Evolutionary conservation across 176 grass and related monocot species (phyloP).

Genomic region (Phragmites australis): DNA sequence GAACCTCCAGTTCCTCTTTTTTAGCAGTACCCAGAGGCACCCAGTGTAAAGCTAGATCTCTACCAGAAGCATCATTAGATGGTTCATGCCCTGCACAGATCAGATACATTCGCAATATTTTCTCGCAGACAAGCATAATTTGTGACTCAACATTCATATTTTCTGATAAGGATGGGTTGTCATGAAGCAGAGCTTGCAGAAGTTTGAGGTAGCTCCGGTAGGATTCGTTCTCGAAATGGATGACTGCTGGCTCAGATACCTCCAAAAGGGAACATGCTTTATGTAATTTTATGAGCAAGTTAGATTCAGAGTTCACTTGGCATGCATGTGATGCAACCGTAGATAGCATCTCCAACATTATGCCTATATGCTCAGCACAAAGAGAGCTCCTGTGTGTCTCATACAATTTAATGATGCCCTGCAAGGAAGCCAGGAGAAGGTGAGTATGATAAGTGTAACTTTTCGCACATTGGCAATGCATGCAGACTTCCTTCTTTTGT

Average conservation of each 20-base stretch:
- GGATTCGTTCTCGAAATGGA: constrained; percentile 94
- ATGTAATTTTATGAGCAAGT: constrained; percentile 62
- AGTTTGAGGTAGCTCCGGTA: constrained; percentile 86
- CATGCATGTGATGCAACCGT: constrained; percentile 76
- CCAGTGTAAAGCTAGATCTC: constrained; percentile 41
- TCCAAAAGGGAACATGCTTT: constrained; percentile 83
- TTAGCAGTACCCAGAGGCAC: constrained; percentile 59
- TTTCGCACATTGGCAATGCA: constrained; percentile 15
- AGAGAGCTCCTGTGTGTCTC: constrained; percentile 54
- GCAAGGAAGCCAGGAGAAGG: constrained; percentile 43
- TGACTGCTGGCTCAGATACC: constrained; percentile 71
- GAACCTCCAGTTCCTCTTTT: constrained; percentile 79
- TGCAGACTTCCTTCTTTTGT: neutral
- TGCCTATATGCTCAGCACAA: constrained; percentile 60
- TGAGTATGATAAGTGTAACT: neutral
- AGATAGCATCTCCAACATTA: constrained; percentile 77
- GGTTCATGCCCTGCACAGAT: constrained; percentile 61
- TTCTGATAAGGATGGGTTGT: constrained; percentile 58
- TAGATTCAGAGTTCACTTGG: constrained; percentile 63
- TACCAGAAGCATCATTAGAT: constrained; percentile 36
- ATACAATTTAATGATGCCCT: constrained; percentile 79
- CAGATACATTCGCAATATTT: constrained; percentile 77
- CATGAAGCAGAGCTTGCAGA: constrained; percentile 70
- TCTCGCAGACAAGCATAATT: constrained; percentile 64
- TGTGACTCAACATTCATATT: constrained; percentile 71